These are phyloP conservation scores for Pseudohyphozyma bogoriensis DNA, from an alignment of 768 basidiomycete species.

Conservation along the genomic window DNA sequence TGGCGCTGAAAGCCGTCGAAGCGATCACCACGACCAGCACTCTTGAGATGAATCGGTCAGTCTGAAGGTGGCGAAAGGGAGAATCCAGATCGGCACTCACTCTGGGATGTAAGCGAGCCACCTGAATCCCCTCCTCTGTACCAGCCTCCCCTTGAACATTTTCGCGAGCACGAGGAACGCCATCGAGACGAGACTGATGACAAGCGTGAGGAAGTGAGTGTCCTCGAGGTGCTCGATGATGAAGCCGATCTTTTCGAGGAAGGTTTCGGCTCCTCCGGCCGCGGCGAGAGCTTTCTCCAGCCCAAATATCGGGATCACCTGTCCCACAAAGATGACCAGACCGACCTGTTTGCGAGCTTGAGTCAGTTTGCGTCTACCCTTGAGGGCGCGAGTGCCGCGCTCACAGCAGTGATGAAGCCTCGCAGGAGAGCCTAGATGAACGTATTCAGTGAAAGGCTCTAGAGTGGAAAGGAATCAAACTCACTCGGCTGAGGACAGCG, in stretches of 20 bases:
- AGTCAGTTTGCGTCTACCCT: no score
- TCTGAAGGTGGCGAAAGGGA: neutral
- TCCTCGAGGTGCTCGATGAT: slow-evolving; percentile 48
- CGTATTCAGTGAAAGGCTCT: no score
- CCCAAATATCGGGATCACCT: slow-evolving; percentile 26
- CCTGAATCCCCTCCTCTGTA: slow-evolving; percentile 47
- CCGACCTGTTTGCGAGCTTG: no score
- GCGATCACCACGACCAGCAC: slow-evolving; percentile 76
- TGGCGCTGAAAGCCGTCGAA: slow-evolving; percentile 53
- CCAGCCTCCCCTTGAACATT: slow-evolving; percentile 40
- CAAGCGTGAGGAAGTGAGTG: slow-evolving; percentile 54
- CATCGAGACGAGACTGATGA: slow-evolving; percentile 65
- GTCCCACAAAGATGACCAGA: slow-evolving; percentile 29
- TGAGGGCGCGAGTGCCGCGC: no score
- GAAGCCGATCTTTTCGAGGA: slow-evolving; percentile 69
- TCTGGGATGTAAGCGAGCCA: slow-evolving; percentile 74
- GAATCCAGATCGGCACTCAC: slow-evolving; percentile 4
- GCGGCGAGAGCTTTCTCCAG: slow-evolving; percentile 9
- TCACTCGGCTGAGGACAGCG: slow-evolving; percentile 26
- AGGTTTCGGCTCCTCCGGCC: slow-evolving; percentile 45
- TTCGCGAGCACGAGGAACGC: slow-evolving; percentile 55
- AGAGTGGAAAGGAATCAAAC: neutral
- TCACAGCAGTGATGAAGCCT: slow-evolving; percentile 34
- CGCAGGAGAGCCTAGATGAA: slow-evolving; percentile 31
- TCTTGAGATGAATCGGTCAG: neutral